phyloP scores from a whole-genome alignment of 257 asterid genomes.

The Schizonepeta tenuifolia region DNA sequence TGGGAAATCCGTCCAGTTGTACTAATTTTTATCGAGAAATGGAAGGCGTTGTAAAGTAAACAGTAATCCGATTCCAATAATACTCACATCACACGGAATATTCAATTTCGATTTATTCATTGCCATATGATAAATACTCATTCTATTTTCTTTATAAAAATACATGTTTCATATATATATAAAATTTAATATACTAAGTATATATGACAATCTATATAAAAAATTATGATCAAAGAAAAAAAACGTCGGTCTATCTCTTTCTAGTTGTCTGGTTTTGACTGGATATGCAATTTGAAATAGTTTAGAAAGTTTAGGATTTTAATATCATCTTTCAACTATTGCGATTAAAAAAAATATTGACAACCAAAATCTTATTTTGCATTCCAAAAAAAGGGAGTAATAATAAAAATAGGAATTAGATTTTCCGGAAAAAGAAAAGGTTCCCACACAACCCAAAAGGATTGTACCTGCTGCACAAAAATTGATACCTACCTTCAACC shows the following conservation, averaged over 20 bases:
- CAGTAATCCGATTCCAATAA: background rate
- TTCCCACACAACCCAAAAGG: background rate
- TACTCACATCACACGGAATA: no score
- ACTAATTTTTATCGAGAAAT: slow-evolving; percentile 11
- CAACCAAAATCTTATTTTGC: background rate
- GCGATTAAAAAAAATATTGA: background rate
- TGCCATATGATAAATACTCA: background rate
- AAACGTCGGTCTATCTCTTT: slow-evolving; percentile 19
- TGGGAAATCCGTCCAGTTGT: slow-evolving; percentile 33
- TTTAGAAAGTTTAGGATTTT: background rate
- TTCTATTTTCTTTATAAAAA: background rate
- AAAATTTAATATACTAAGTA: no score
- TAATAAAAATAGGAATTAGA: background rate
- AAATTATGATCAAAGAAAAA: background rate
- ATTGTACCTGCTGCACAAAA: slow-evolving; percentile 34
- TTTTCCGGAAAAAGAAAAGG: background rate
- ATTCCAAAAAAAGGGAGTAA: background rate
- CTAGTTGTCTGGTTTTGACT: slow-evolving; percentile 19
- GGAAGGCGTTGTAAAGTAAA: background rate
- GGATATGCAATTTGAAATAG: background rate
- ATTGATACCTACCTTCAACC: slow-evolving; percentile 86
- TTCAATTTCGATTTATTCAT: background rate
- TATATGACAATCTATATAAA: no score
- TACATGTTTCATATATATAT: no score
- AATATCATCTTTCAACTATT: background rate